Base-by-base conservation (phyloP, 2,329 filamentous ascomycete genomes). In the Alternaria alternata region DNA sequence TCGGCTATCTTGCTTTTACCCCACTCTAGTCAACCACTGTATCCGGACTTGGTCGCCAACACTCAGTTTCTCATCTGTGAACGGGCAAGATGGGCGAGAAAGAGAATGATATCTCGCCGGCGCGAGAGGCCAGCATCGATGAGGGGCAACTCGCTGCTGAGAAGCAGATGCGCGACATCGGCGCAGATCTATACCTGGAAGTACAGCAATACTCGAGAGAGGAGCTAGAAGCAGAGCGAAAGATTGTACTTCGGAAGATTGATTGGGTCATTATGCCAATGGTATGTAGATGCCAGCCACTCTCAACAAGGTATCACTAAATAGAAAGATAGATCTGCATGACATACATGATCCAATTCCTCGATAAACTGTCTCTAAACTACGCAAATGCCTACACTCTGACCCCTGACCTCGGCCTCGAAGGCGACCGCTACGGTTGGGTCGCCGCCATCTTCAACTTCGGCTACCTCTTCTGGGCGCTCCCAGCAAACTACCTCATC, bases 231-330 rank as follows among this genome's bases (percentile, higher is more conserved):
- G 71, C 68, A 1, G 81, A 84, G 61, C 74, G 80, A 5, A 76
- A 75, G 16, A 63, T 76, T 16, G 81, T 83, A 5, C 64, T 81
- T 28, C 72, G 75, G 49, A 81, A 83, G 63, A 75, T 84, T 18
- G 81, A 83, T 59, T 79, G 77, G 75, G 76, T 82, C 12, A 80
- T 84, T 38, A 78, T 83, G 76, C 81, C 81, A 7, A 81, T 83
- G 66, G 80, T 82, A 66, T 4, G 24, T 57, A 7, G 34, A 38
- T 1, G 6, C 18, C 9, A 39, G 0, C 39, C 16, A 38, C 22
- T n/a, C 9, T 22, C 3, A 2, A 22, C 4, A 6, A 5, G 2
- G 9, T 16, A 1, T 16, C 20, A 11, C 18, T n/a, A 2, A 11
- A 22, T 4, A 46, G 6, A 9, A 7, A 2, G 8, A 3, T 30